Percentiles rank a stretch among this genome's conserved stretches.
Evolutionary conservation across 2,329 filamentous ascomycete genomes (phyloP).

Genomic region (Chaetomium sp.): DNA sequence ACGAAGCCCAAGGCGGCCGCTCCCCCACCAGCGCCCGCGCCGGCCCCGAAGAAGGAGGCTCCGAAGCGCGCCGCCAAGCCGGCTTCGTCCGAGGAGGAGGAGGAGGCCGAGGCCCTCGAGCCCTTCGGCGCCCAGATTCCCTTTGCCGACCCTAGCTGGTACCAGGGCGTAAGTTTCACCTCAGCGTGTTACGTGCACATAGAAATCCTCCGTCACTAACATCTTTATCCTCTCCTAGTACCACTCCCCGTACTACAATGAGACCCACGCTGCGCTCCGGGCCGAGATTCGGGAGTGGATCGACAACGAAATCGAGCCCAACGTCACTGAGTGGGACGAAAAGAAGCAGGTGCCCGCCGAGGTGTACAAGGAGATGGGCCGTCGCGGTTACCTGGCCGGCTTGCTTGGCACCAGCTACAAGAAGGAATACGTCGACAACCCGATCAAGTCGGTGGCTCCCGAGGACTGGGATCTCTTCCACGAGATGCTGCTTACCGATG

Average conservation of each 20-base stretch:
- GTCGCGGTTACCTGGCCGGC: conserved; percentile 87
- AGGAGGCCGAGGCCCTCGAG: conserved; percentile 69
- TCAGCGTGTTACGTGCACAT: too few species aligned
- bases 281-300: conserved; percentile 91
- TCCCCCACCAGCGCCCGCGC: conserved; percentile 42
- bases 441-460: conserved; percentile 68
- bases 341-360: conserved; percentile 79
- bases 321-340: conserved; percentile 96
- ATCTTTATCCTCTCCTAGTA: conserved; percentile 52
- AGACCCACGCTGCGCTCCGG: conserved; percentile 84
- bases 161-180: conserved; percentile 66
- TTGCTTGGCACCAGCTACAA: conserved; percentile 81
- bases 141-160: conserved; percentile 90
- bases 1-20: conserved; percentile 67
- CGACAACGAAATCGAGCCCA: conserved; percentile 78
- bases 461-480: conserved; percentile 99
- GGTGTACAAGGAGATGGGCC: conserved; percentile 94
- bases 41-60: conserved; percentile 35
- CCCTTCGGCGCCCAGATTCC: conserved; percentile 81
- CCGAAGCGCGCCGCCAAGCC: conserved; percentile 35
- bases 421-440: conserved; percentile 62
- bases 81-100: conserved; percentile 30
- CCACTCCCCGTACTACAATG: conserved; percentile 94
- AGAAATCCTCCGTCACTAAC: not conserved
- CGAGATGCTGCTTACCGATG: conserved; percentile 91